These are phyloP conservation scores for Termitomyces sp. DNA, from an alignment of 768 basidiomycete genomes.

Conservation along the genomic window DNA sequence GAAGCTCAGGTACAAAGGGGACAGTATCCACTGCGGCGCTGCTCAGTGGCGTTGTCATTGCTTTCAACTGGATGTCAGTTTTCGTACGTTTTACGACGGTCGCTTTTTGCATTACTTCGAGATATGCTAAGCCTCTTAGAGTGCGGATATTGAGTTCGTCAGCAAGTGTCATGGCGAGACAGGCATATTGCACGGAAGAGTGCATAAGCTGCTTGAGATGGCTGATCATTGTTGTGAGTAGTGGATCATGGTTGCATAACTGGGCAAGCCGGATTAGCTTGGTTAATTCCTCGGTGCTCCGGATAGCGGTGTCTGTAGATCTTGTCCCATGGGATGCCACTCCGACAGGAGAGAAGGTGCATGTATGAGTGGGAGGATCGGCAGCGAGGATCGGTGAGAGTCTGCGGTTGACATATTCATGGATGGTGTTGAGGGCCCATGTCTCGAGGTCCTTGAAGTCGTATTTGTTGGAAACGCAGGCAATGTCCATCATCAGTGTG, in stretches of 20 bases:
- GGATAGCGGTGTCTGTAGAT: slow-evolving; percentile 16
- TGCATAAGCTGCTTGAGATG: slow-evolving; percentile 59
- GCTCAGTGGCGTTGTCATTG: slow-evolving; percentile 3
- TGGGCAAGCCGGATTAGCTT: slow-evolving; percentile 63
- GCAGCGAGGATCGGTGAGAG: slow-evolving; percentile 44
- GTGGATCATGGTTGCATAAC: slow-evolving; percentile 53
- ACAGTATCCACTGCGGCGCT: neutral
- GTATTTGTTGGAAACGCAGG: slow-evolving; percentile 66
- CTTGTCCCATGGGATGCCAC: slow-evolving; percentile 7
- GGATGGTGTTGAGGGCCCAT: slow-evolving; percentile 72
- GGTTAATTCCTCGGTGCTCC: slow-evolving; percentile 45
- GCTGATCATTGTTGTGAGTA: slow-evolving; percentile 54
- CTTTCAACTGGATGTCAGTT: slow-evolving; percentile 22
- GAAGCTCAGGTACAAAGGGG: neutral
- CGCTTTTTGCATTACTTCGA: slow-evolving; percentile 68
- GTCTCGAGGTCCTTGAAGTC: slow-evolving; percentile 68
- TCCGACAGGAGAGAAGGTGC: slow-evolving; percentile 20
- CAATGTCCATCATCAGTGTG: slow-evolving; percentile 52
- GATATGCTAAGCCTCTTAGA: slow-evolving; percentile 60
- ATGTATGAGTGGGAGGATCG: slow-evolving; percentile 31
- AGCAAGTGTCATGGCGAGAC: slow-evolving; percentile 66
- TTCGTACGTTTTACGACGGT: slow-evolving; percentile 33
- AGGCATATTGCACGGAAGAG: slow-evolving; percentile 58
- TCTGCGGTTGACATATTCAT: slow-evolving; percentile 57
- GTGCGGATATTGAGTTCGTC: slow-evolving; percentile 61